phyloP scores from a whole-genome alignment of 2,329 filamentous ascomycete species.

The Aureobasidium uvarum region DNA sequence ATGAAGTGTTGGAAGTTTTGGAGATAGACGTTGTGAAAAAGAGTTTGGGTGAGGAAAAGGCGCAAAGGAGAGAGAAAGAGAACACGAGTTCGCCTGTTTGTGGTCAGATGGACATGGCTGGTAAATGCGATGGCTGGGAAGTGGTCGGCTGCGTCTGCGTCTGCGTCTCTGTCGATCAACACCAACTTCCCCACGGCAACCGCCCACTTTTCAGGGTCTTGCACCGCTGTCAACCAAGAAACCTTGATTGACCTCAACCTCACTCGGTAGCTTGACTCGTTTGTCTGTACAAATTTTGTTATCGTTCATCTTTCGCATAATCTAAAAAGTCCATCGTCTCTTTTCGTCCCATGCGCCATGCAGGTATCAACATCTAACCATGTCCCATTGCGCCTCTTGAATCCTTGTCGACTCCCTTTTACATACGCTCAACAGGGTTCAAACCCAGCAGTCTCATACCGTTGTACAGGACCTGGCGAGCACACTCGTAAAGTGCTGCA shows the following conservation, averaged over 20 bases:
- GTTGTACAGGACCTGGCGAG: slow-evolving; percentile 73
- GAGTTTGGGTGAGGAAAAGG: neutral
- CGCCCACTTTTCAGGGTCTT: slow-evolving; percentile 21
- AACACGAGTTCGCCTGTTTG: neutral
- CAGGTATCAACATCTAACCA: slow-evolving; percentile 11
- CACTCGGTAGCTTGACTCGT: neutral
- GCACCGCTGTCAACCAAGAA: slow-evolving; percentile 16
- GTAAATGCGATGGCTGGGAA: slow-evolving; percentile 13
- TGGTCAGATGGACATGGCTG: neutral
- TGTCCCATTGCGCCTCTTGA: neutral
- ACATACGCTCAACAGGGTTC: slow-evolving; percentile 67
- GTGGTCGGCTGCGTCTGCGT: slow-evolving; percentile 9
- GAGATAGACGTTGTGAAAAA: slow-evolving; percentile 8
- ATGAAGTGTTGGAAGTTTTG: neutral
- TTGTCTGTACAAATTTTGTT: neutral
- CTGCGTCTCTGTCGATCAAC: slow-evolving; percentile 11
- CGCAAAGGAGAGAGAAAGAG: neutral
- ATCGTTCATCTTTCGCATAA: neutral
- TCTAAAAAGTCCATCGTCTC: neutral
- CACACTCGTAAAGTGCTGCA: slow-evolving; percentile 74
- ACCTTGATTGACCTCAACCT: slow-evolving; percentile 15
- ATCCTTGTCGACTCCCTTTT: slow-evolving; percentile 27
- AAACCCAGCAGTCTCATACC: slow-evolving; percentile 80
- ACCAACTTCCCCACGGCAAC: slow-evolving; percentile 24
- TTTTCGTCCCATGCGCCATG: slow-evolving; percentile 16